Evolutionary conservation across 805 yeast species (phyloP).

Genomic region (Monosporozyma yasuniensis): DNA sequence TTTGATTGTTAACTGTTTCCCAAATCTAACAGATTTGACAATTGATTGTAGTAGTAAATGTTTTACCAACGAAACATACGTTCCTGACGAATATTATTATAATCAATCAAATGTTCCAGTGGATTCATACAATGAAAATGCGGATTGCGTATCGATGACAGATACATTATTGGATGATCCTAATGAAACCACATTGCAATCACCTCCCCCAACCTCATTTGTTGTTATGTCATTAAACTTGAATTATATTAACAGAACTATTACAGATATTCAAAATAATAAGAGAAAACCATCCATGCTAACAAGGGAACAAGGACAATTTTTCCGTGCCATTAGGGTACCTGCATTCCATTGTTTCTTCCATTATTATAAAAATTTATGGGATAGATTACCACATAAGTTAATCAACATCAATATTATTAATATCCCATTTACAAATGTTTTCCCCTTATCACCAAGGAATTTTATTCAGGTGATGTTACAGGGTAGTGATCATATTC

Average conservation of each 20-base stretch:
- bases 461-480: neutral
- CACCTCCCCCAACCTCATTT: constrained; percentile 30
- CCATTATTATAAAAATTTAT: constrained; percentile 22
- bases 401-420: constrained; percentile 24
- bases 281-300: constrained; percentile 16
- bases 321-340: constrained; percentile 16
- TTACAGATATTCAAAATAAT: constrained; percentile 7
- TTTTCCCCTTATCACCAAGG: constrained; percentile 24
- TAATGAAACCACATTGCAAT: constrained; percentile 11
- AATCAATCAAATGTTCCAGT: neutral
- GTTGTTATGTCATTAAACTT: constrained; percentile 20
- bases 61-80: constrained; percentile 24
- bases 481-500: neutral
- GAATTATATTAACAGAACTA: constrained; percentile 17
- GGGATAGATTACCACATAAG: constrained; percentile 27
- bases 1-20: constrained; percentile 41
- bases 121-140: constrained; percentile 2
- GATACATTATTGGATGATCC: constrained; percentile 24
- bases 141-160: constrained; percentile 16
- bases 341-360: constrained; percentile 27
- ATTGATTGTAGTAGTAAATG: constrained; percentile 44
- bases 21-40: constrained; percentile 31
- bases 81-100: constrained; percentile 20
- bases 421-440: constrained; percentile 30
- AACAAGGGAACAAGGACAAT: constrained; percentile 20